Base-by-base conservation (phyloP, 164 flowering plant genomes). In the Santalum album region DNA sequence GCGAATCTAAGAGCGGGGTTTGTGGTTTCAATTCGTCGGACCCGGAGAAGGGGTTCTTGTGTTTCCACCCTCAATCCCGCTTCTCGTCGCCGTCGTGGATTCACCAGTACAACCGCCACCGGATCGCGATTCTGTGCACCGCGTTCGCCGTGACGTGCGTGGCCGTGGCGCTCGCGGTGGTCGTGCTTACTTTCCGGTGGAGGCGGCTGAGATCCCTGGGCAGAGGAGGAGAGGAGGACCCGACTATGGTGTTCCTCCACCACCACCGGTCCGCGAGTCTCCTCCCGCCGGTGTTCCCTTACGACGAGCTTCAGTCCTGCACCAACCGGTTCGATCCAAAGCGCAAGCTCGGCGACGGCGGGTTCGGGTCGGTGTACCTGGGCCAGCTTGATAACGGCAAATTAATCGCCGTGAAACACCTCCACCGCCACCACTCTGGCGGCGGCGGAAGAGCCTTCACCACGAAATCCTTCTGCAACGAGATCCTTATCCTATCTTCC, bases 321-420 rank as follows among this genome's bases (percentile, higher is more conserved):
- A 86, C 98, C 16, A 78, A 84, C 35, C 42, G 44, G 12, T 91
- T 91, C 74, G 89, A 86, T 64, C 67, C 78, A 1, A 82, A 73
- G 42, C 78, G 91, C 29, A 87, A 86, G 55, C 70, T 88, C 48
- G 98, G 98, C 12, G 95, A 87, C 47, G 98, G 98, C 0, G 98
- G 96, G n/a, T 91, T 87, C 56, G 98, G 98, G 1, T 82, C 92
- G 0, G 98, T 91, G 1, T 91, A 69, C 50, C 39, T 87, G 6
- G 96, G 86, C 9, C 83, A 77, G 21, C 80, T 91, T 25, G 0
- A 1, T 17, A 88, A 86, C 50, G 34, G 34, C 34, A 9, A 9
- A 5, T 40, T 79, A 40, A 84, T 82, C 1, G 98, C 98, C n/a
- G 90, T 91, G 6, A 91, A 91, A 42, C 71, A 66, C 55, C 85